Evolutionary conservation across 805 yeast species (phyloP).

Genomic region (Wickerhamiella cacticola): DNA sequence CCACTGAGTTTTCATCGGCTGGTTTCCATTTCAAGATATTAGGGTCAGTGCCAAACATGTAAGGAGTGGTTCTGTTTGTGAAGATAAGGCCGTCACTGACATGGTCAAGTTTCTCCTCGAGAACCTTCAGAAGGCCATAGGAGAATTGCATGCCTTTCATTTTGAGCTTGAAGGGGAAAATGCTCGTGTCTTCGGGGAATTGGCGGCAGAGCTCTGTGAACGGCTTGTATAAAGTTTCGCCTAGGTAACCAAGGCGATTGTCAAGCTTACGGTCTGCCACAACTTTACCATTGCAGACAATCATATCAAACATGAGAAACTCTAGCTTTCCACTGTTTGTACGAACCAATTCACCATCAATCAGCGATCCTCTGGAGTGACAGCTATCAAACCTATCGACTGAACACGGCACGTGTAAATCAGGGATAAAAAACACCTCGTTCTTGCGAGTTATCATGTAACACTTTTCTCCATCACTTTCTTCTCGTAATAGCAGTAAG

Average conservation of each 20-base stretch:
- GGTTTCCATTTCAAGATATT: slow-evolving; percentile 94
- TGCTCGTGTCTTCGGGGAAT: slow-evolving; percentile 60
- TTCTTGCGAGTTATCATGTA: slow-evolving; percentile 82
- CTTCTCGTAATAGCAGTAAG: slow-evolving; percentile 39
- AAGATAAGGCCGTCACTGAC: slow-evolving; percentile 88
- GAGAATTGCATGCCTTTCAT: slow-evolving; percentile 82
- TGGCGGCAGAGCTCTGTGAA: slow-evolving; percentile 54
- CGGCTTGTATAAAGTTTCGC: slow-evolving; percentile 70
- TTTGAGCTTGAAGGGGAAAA: slow-evolving; percentile 75
- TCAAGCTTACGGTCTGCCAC: slow-evolving; percentile 61
- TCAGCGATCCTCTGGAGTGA: slow-evolving; percentile 67
- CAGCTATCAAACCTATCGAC: slow-evolving; percentile 40
- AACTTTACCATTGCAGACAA: slow-evolving; percentile 66
- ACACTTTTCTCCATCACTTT: slow-evolving; percentile 66
- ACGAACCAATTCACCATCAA: slow-evolving; percentile 88
- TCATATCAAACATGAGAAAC: slow-evolving; percentile 81
- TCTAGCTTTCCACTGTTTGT: slow-evolving; percentile 38
- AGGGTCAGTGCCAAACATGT: slow-evolving; percentile 77
- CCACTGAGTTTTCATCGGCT: slow-evolving; percentile 86
- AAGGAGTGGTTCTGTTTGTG: slow-evolving; percentile 83
- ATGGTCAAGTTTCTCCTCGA: slow-evolving; percentile 63
- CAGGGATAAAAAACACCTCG: slow-evolving; percentile 67
- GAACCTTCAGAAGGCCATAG: slow-evolving; percentile 63
- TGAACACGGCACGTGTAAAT: slow-evolving; percentile 62
- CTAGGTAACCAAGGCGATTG: slow-evolving; percentile 76